Conservation (phyloP, 2,329 filamentous ascomycete species). For the Chaetomium strumarium region DNA sequence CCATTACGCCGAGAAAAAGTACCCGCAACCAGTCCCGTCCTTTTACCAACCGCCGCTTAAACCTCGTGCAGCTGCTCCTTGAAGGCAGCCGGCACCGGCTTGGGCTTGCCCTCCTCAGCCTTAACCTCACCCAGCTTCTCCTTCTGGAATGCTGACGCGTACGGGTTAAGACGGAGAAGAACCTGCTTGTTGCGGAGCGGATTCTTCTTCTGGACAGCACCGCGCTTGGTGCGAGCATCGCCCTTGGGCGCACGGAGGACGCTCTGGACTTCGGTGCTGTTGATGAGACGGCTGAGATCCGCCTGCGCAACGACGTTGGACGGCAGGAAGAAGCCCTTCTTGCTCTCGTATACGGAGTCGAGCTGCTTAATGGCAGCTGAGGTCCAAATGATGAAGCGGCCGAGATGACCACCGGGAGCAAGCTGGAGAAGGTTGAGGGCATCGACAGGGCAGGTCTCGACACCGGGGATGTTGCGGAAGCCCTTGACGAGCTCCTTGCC, state of each 20-base stretch:
- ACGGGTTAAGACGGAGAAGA: slow-evolving; percentile 96
- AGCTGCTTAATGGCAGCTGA: slow-evolving; percentile 94
- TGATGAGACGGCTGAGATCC: slow-evolving; percentile 96
- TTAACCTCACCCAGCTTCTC: slow-evolving; percentile 65
- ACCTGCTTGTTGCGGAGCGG: slow-evolving; percentile 98
- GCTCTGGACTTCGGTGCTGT: slow-evolving; percentile 97
- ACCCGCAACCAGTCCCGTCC: slow-evolving; percentile 22
- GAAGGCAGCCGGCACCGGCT: slow-evolving; percentile 20
- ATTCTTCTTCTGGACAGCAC: slow-evolving; percentile 98
- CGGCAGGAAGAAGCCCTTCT: slow-evolving; percentile 98
- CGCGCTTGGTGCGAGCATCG: slow-evolving; percentile 81
- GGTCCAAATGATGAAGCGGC: slow-evolving; percentile 98
- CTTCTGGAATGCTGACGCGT: slow-evolving; percentile 85
- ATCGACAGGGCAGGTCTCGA: slow-evolving; percentile 92
- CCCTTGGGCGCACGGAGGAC: slow-evolving; percentile 91
- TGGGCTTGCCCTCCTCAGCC: slow-evolving; percentile 24
- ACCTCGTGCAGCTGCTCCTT: slow-evolving; percentile 24
- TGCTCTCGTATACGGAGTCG: slow-evolving; percentile 93
- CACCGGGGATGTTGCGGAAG: slow-evolving; percentile 98
- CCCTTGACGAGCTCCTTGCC: slow-evolving; percentile 89
- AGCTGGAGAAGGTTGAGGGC: slow-evolving; percentile 98
- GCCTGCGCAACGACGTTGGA: slow-evolving; percentile 89
- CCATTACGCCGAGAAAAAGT: slow-evolving; percentile 27
- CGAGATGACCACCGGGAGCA: slow-evolving; percentile 96
- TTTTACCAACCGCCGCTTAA: slow-evolving; percentile 17